Base-by-base conservation (phyloP, 2,329 filamentous ascomycete genomes). In the Ceratocystis colombiana region DNA sequence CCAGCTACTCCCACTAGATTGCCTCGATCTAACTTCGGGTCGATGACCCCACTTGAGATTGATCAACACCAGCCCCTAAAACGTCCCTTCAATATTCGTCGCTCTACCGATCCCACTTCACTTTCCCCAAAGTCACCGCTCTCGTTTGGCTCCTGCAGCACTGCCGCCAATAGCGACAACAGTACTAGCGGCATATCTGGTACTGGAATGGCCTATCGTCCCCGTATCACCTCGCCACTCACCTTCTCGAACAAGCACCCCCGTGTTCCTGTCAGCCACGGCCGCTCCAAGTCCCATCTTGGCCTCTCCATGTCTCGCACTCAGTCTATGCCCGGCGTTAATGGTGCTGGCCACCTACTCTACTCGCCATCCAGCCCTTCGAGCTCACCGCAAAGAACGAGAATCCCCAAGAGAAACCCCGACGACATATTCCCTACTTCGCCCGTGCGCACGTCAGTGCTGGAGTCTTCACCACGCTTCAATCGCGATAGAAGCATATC, bases 321-420 rank as follows among this genome's bases (percentile, higher is more conserved):
- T 33, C 83, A 85, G 71, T 87, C 84, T 7, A 79, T 87, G 78
- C 84, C 84, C 12, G 83, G 84, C 33, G 79, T 86, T 66, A 84
- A 81, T 70, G 82, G 80, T 46, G 77, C 82, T 8, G 83, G 84
- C 57, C 82, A 84, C 70, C 76, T 86, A 28, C 76, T 85, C 28
- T 81, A 79, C 70, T 79, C 80, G 41, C 80, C 82, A 1, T 77
- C 78, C 55, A 85, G 83, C 70, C 82, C 83, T 7, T 76, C 77
- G 2, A 77, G 77, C 22, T 84, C 83, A 2, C 82, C 82, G 1
- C 80, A 74, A 70, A 78, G 82, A 53, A 73, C 78, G 37, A 80
- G 82, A 61, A 74, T 77, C 20, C 80, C 82, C 2, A 78, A 81
- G 68, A 86, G 84, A 72, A 79, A 80, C 8, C 78, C 78, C 12